Percentiles rank a stretch among this genome's conserved stretches.
Evolutionary conservation across 495 filamentous ascomycete genomes (phyloP).

Genomic region (Lasiosphaeria hispida): DNA sequence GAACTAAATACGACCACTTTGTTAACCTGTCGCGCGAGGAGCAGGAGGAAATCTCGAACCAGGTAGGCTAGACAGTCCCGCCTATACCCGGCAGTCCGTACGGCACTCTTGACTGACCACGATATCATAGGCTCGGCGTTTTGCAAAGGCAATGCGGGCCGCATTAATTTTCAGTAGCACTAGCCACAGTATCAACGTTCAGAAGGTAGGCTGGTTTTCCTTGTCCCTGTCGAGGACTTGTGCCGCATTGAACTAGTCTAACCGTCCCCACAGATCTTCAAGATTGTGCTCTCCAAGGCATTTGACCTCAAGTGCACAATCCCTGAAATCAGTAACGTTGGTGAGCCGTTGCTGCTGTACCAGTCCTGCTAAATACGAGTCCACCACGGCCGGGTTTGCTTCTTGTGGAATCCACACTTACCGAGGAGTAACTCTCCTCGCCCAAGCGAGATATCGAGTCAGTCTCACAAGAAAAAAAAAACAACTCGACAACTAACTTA

Average conservation of each 20-base stretch:
- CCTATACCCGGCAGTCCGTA: too few relatives aligned
- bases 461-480: neutral
- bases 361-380: slow-evolving; percentile 60
- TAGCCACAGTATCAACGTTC: slow-evolving; percentile 98
- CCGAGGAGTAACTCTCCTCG: slow-evolving; percentile 8
- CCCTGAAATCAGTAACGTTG: slow-evolving; percentile 95
- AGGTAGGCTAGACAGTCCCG: slow-evolving; percentile 55
- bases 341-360: slow-evolving; percentile 94
- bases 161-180: slow-evolving; percentile 97
- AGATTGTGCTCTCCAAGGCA: slow-evolving; percentile 96
- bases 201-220: slow-evolving; percentile 66
- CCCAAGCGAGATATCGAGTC: neutral
- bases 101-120: slow-evolving; percentile 4
- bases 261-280: slow-evolving; percentile 76
- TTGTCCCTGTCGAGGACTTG: neutral
- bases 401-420: neutral
- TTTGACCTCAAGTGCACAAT: slow-evolving; percentile 99
- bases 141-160: slow-evolving; percentile 97
- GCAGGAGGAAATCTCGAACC: slow-evolving; percentile 95
- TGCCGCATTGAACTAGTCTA: slow-evolving; percentile 9
- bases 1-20: slow-evolving; percentile 98
- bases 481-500: neutral
- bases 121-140: slow-evolving; percentile 74
- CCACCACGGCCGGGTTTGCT: neutral
- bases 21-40: slow-evolving; percentile 97